Evolutionary conservation across 805 yeast species (phyloP), one percentile per base, ranked within the genome.

Genomic region (Wickerhamiella alocasiicola): DNA sequence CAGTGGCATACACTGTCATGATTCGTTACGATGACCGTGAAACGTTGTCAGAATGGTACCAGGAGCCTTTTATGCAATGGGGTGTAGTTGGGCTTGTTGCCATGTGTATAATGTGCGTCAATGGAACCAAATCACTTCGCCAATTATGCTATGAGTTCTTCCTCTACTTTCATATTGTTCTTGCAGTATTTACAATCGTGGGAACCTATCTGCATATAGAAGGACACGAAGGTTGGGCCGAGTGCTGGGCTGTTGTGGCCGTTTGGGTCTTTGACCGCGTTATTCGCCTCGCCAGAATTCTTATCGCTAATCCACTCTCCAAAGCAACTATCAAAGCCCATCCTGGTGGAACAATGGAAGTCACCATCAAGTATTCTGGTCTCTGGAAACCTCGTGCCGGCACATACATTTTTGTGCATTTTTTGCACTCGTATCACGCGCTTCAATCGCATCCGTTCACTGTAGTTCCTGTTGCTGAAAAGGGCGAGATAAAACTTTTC

Each of bases 371-470:
- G n/a, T n/a, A n/a, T n/a, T n/a, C n/a, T n/a, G n/a, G n/a, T n/a
- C n/a, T n/a, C n/a, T n/a, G 44, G 44, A 29, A 60, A 31, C 62
- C 68, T 17, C 57, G 52, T 43, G 75, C 81, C 4, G 44, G 44
- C n/a, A 21, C 30, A 20, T 35, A 41, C 30, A 26, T 34, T 20
- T 41, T 34, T 63, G 15, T 43, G 6, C 41, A 39, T 43, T 46
- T 52, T 58, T 46, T 76, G 44, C 60, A 70, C 33, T 64, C 70
- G n/a, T 52, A 60, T 3, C 59, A 67, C 29, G 74, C 77, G 55
- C 76, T 78, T 76, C 83, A 79, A 55, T 71, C 78, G 4, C 85
- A 80, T 55, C 88, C 88, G 3, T 78, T 81, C 58, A 76, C 87
- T 1, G 42, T 59, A 6, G 34, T 44, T 9, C 47, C 50, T 3